phyloP scores from a whole-genome alignment of 2,329 filamentous ascomycete species.

The Colletotrichum falcatum region DNA sequence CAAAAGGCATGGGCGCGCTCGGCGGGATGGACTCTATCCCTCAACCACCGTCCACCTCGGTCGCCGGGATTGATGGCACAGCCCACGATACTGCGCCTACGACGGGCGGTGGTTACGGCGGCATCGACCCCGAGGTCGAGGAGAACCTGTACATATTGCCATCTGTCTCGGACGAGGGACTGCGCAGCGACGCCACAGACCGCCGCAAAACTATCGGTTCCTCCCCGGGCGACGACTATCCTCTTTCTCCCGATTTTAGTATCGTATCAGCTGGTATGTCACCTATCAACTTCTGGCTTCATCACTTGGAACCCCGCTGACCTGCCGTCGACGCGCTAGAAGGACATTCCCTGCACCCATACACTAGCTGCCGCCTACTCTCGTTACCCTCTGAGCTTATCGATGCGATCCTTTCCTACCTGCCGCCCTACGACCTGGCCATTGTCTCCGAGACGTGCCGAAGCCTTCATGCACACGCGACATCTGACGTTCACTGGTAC shows the following conservation, averaged over 20 bases:
- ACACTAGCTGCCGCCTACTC: slow-evolving; percentile 53
- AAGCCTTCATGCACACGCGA: slow-evolving; percentile 67
- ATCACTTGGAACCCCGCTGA: background rate
- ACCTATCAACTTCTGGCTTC: background rate
- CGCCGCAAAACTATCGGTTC: slow-evolving; percentile 38
- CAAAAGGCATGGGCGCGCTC: slow-evolving; percentile 16
- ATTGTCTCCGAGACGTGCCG: slow-evolving; percentile 71
- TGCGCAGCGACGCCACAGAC: slow-evolving; percentile 41
- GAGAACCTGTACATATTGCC: slow-evolving; percentile 49
- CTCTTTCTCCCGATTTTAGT: slow-evolving; percentile 14
- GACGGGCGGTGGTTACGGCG: slow-evolving; percentile 47
- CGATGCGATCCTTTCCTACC: slow-evolving; percentile 74
- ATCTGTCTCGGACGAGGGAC: slow-evolving; percentile 45
- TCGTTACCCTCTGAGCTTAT: slow-evolving; percentile 81
- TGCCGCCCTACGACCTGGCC: slow-evolving; percentile 74
- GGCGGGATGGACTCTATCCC: slow-evolving; percentile 30
- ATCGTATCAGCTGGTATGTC: slow-evolving; percentile 11
- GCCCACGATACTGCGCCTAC: slow-evolving; percentile 13
- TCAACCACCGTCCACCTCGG: slow-evolving; percentile 10
- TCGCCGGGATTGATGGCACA: slow-evolving; percentile 7
- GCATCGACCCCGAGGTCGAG: slow-evolving; percentile 53
- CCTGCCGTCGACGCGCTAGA: slow-evolving; percentile 6
- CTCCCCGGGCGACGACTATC: slow-evolving; percentile 37
- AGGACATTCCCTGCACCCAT: background rate
- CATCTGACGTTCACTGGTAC: slow-evolving; percentile 79